phyloP scores from a whole-genome alignment of 805 yeast genomes.

The Schizosaccharomyces cryophilus region DNA sequence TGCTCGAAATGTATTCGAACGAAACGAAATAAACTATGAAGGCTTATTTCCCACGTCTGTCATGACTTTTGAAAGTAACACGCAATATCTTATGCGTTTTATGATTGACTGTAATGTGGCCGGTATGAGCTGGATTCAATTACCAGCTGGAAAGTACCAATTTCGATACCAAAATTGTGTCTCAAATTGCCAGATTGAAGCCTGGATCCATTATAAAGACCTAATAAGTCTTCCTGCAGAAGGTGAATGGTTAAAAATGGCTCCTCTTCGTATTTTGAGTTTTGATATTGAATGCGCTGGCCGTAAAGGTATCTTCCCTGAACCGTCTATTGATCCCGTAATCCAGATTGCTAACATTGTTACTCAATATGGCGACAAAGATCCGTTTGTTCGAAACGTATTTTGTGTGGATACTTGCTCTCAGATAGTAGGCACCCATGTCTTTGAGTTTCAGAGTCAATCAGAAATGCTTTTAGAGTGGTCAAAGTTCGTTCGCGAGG shows the following conservation, averaged over 20 bases:
- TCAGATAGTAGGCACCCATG: slow-evolving; percentile 81
- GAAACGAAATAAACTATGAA: slow-evolving; percentile 46
- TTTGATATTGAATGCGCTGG: slow-evolving; percentile 98
- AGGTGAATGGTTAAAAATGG: slow-evolving; percentile 79
- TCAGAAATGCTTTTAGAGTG: slow-evolving; percentile 62
- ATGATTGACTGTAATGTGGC: slow-evolving; percentile 51
- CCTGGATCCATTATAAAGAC: slow-evolving; percentile 39
- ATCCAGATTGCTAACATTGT: slow-evolving; percentile 91
- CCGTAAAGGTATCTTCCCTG: slow-evolving; percentile 88
- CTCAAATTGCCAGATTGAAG: slow-evolving; percentile 73
- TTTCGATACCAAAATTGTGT: slow-evolving; percentile 22
- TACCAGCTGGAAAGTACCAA: slow-evolving; percentile 49
- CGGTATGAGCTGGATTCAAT: slow-evolving; percentile 89
- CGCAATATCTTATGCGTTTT: slow-evolving; percentile 59
- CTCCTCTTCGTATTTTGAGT: slow-evolving; percentile 78
- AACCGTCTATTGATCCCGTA: slow-evolving; percentile 75
- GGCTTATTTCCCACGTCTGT: slow-evolving; percentile 16
- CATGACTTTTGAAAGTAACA: slow-evolving; percentile 60
- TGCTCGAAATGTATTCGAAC: slow-evolving; percentile 59
- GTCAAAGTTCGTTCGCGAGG: slow-evolving; percentile 61
- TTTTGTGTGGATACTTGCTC: slow-evolving; percentile 82
- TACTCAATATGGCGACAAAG: slow-evolving; percentile 37
- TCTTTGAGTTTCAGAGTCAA: slow-evolving; percentile 50
- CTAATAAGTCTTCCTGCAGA: slow-evolving; percentile 65
- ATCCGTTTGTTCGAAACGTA: slow-evolving; percentile 82